Evolutionary conservation across 2,329 filamentous ascomycete genomes (phyloP), one percentile per base, ranked within the genome.

Genomic region (Aschersonia sp.): DNA sequence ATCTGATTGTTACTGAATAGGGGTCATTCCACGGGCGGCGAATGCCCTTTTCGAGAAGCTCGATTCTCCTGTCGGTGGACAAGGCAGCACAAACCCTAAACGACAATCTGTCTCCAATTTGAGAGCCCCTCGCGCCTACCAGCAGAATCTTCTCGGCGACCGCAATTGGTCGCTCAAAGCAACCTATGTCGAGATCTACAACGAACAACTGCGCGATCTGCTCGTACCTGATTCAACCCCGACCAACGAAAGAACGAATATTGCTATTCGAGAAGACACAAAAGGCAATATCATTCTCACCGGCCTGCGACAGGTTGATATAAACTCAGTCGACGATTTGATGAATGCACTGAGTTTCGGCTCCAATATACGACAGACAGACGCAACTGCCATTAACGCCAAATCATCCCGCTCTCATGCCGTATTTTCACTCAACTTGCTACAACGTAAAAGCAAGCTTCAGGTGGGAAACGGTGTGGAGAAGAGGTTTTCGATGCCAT

Each of bases 341-440:
- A 78, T 97, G 64, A 82, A 81, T 51, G 89, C 88, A 6, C 73
- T 98, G 48, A 92, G 89, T 62, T 90, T 94, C 59, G 92, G 92
- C 22, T 98, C 92, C 1, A 79, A 83, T 30, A 94, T 98, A 60
- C 84, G 92, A 51, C 92, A 98, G 62, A 98, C 92, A 0, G 92
- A 98, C 66, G 84, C 92, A 30, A 98, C 92, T 2, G 92, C 90
- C 4, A 92, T 97, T 60, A 98, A 98, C 61, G 92, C 90, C 42
- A 90, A 95, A 61, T 98, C 92, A 0, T 98, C 92, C 9, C 87
- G 92, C 53, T 98, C 92, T 1, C 92, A 98, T 62, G 92, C 92
- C 35, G 89, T 98, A 32, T 97, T 98, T 66, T 95, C 87, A 60
- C 70, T 98, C 52, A 97, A 97, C 58, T 74, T 98, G 6, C 74